These are phyloP conservation scores for Chloroidium sp. DNA, from an alignment of 163 green algal genomes.

Conservation along the genomic window DNA sequence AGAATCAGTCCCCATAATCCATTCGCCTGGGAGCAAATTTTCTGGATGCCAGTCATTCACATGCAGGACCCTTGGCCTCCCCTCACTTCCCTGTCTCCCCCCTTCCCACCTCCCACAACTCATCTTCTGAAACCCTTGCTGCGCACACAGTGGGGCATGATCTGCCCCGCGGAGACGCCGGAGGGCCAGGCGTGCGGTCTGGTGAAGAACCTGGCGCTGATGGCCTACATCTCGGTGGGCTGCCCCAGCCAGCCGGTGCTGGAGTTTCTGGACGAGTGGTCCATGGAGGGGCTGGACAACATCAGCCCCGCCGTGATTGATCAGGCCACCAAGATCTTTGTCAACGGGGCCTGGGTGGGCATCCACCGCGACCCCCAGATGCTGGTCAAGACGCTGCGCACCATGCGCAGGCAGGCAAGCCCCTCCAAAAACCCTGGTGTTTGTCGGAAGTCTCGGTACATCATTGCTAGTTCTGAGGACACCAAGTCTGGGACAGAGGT, in stretches of 20 bases:
- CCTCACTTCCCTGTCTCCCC: too few species aligned
- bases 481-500: conserved; percentile 13
- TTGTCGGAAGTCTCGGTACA: too few species aligned
- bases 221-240: conserved; percentile 89
- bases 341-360: conserved; percentile 94
- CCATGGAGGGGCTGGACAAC: conserved; percentile 87
- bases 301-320: conserved; percentile 57
- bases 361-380: conserved; percentile 78
- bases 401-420: conserved; percentile 60
- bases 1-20: too few species aligned
- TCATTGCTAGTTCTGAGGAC: conserved; percentile 10
- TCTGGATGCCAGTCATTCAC: too few species aligned
- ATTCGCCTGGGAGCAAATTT: too few species aligned
- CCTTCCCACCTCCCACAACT: too few species aligned
- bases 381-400: conserved; percentile 82
- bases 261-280: conserved; percentile 92
- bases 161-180: conserved; percentile 94
- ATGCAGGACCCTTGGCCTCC: too few species aligned
- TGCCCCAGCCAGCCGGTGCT: conserved; percentile 68
- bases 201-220: conserved; percentile 95
- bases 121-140: too few species aligned
- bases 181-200: conserved; percentile 85
- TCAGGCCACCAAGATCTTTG: conserved; percentile 83
- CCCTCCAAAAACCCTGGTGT: not conserved
- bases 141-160: conserved; percentile 84